Conservation (phyloP, 129 eudicot species). For the Flaveria linearis region DNA sequence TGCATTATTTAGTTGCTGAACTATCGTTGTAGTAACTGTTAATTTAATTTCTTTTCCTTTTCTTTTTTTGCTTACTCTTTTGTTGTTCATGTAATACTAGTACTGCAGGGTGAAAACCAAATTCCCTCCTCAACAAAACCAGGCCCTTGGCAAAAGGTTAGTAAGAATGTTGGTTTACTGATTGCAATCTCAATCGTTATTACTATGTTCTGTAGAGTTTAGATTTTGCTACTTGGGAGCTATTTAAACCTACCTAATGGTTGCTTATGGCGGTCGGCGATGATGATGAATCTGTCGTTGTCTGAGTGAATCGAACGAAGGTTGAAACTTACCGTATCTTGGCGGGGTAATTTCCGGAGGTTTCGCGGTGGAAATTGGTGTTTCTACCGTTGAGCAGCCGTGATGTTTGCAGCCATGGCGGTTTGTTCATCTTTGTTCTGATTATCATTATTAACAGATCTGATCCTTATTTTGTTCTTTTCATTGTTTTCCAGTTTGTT, state of each 20-base stretch:
- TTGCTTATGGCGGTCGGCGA: no score
- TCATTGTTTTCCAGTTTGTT: no score
- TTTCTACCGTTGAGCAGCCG: no score
- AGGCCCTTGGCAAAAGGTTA: conserved; percentile 97
- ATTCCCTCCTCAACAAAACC: conserved; percentile 60
- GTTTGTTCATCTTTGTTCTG: no score
- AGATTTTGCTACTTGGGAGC: conserved; percentile 7
- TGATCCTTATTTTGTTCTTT: no score
- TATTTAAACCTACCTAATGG: conserved; percentile 1
- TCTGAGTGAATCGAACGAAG: no score
- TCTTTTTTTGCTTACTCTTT: conserved; percentile 1
- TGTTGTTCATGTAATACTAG: conserved; percentile 14
- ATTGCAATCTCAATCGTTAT: background rate
- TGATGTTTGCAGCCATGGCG: no score
- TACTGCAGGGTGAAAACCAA: conserved; percentile 73
- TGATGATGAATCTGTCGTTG: no score
- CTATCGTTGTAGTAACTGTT: background rate
- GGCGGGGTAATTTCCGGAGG: no score
- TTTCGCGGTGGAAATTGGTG: no score
- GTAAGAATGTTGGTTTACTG: conserved; percentile 33
- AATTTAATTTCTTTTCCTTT: background rate
- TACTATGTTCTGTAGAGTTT: background rate
- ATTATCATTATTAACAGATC: no score
- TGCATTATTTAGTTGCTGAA: conserved; percentile 10
- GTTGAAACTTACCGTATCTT: no score